A percentile compares a stretch with the other conserved stretches of the same genome.
Evolutionary conservation across 805 yeast genomes (phyloP).

Genomic region (Candida michaelii): DNA sequence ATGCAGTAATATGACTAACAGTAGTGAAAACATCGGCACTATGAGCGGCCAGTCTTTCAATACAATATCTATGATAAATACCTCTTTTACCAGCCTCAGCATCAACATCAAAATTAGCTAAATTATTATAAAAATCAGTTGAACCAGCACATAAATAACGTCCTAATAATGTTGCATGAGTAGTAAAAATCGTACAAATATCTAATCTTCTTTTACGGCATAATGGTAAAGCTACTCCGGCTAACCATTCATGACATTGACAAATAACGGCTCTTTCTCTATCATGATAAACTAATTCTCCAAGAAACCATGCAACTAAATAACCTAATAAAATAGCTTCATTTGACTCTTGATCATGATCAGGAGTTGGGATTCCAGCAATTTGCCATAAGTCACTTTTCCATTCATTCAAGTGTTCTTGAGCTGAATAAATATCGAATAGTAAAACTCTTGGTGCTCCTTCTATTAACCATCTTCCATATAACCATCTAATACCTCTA

Average conservation of each 20-base stretch:
- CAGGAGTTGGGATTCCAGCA: slow-evolving; percentile 93
- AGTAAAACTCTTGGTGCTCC: slow-evolving; percentile 94
- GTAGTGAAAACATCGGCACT: slow-evolving; percentile 96
- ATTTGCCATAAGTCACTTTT: slow-evolving; percentile 87
- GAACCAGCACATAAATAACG: slow-evolving; percentile 95
- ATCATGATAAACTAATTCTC: slow-evolving; percentile 86
- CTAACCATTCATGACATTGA: slow-evolving; percentile 98
- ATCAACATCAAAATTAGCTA: slow-evolving; percentile 88
- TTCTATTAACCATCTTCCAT: slow-evolving; percentile 96
- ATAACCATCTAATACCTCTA: slow-evolving; percentile 78
- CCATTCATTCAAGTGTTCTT: slow-evolving; percentile 79
- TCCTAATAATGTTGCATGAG: slow-evolving; percentile 95
- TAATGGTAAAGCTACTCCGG: slow-evolving; percentile 92
- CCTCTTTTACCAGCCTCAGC: slow-evolving; percentile 98
- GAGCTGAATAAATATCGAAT: slow-evolving; percentile 82
- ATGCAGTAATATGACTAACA: slow-evolving; percentile 96
- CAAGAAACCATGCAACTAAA: slow-evolving; percentile 94
- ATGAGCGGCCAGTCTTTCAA: slow-evolving; percentile 95
- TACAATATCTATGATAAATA: slow-evolving; percentile 93
- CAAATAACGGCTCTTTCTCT: slow-evolving; percentile 85
- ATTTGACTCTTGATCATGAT: slow-evolving; percentile 81
- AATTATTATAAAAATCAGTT: slow-evolving; percentile 91
- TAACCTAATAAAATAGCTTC: slow-evolving; percentile 93
- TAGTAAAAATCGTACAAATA: slow-evolving; percentile 92
- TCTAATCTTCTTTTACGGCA: slow-evolving; percentile 91